A percentile compares a stretch with the other conserved stretches of the same genome.
Evolutionary conservation across 805 yeast genomes (phyloP).

Genomic region (Metschnikowia lachancei): DNA sequence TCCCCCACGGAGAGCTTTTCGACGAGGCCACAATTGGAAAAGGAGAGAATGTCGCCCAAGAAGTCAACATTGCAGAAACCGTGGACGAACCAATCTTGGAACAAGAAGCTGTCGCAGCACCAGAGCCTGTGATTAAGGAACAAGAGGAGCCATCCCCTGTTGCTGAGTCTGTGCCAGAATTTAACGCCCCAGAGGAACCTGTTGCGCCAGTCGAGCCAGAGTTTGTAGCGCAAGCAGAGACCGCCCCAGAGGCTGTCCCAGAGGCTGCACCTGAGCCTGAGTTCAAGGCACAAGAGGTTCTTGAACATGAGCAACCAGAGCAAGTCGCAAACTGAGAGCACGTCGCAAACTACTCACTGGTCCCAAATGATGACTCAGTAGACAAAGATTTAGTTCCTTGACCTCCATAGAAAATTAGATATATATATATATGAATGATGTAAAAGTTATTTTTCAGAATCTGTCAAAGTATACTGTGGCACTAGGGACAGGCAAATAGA

Average conservation of each 20-base stretch:
- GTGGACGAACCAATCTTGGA: conserved; percentile 1
- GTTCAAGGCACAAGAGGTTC: conserved; percentile 3
- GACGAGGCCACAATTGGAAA: conserved; percentile 14
- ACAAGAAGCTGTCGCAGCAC: too few species aligned
- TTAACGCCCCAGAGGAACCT: not conserved
- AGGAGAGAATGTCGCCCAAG: conserved; percentile 1
- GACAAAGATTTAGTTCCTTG: not conserved
- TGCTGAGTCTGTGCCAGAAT: not conserved
- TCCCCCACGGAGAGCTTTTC: conserved; percentile 17
- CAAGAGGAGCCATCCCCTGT: not conserved
- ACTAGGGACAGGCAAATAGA: too few species aligned
- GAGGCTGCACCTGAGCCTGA: not conserved
- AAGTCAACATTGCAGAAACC: not conserved
- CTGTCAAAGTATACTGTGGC: too few species aligned
- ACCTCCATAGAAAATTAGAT: not conserved
- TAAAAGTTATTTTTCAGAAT: too few species aligned
- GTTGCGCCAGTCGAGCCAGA: not conserved
- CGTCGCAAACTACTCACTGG: not conserved
- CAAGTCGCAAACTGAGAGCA: not conserved
- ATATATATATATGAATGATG: not conserved
- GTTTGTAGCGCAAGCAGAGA: not conserved
- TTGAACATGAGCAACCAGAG: conserved; percentile 5
- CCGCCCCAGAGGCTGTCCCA: not conserved
- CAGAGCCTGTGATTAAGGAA: not conserved
- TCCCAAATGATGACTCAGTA: not conserved